Evolutionary conservation across 2,329 filamentous ascomycete species (phyloP), one percentile per base, ranked within the genome.

Genomic region (Aspergillus eucalypticola): DNA sequence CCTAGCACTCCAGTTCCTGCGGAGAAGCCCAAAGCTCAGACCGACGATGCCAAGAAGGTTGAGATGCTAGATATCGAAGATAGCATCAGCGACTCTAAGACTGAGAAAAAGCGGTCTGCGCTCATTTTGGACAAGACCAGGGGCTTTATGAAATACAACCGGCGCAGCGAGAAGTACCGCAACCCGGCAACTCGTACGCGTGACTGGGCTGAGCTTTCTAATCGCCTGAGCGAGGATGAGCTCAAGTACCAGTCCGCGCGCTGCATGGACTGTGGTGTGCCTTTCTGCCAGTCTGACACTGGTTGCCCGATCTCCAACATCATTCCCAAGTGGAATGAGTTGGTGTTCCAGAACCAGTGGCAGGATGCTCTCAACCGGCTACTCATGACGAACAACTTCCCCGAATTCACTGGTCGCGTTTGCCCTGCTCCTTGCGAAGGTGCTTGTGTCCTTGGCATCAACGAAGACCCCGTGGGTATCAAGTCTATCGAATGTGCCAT

Each of bases 191-290:
- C 90, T 44, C 86, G 94, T 69, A 92, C 88, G 64, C 92, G 93
- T 74, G 94, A 98, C 74, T 98, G 93, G 93, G 90, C 90, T 42
- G 94, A 98, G 79, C 85, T 98, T 50, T 95, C 89, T 60, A 87
- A 87, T 71, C 90, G 94, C 60, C 85, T 98, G 52, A 92, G 91
- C 66, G 92, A 96, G 77, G 94, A 97, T 68, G 92, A 96, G 80
- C 87, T 97, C 66, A 97, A 97, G 82, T 97, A 96, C 74, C 94
- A 98, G 79, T 90, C 92, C 50, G 94, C 94, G 62, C 91, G 94
- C 66, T 98, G 94, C 83, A 98, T 98, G 94, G 94, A 98, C 80
- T 98, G 94, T 63, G 94, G 94, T 86, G 93, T 98, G 62, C 94
- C 94, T 1, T 98, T 98, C 85, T 98, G 94, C 71, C 94, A 98